Evolutionary conservation across 805 yeast species (phyloP).

Genomic region (Ogataea allantospora): DNA sequence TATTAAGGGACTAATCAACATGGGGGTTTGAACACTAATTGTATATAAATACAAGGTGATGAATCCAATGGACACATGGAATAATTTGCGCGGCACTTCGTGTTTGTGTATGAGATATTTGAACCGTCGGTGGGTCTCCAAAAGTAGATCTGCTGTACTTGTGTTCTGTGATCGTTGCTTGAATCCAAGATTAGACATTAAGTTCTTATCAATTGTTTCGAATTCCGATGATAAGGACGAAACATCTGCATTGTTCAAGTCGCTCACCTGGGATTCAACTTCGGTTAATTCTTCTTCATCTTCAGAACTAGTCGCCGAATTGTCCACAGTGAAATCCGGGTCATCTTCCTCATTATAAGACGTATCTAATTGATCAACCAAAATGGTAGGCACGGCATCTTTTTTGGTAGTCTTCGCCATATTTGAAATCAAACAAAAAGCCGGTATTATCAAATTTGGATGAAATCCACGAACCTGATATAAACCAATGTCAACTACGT

Average conservation of each 20-base stretch:
- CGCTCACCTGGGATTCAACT: constrained; percentile 19
- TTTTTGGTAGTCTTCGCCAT: constrained; percentile 1
- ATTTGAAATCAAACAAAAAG: not conserved
- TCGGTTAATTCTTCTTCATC: constrained; percentile 20
- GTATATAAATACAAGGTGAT: constrained; percentile 73
- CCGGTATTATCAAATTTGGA: not conserved
- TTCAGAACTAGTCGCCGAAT: constrained; percentile 9
- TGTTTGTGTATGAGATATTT: constrained; percentile 49
- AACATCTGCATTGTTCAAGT: constrained; percentile 14
- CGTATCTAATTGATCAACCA: constrained; percentile 19
- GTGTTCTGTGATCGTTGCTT: constrained; percentile 8
- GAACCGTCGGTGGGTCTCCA: constrained; percentile 31
- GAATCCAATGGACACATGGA: constrained; percentile 89
- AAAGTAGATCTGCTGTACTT: constrained; percentile 24
- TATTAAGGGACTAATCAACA: constrained; percentile 60
- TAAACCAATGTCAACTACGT: not conserved
- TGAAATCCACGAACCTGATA: not conserved
- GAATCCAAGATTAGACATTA: not conserved
- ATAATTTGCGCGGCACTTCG: constrained; percentile 83
- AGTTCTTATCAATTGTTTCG: constrained; percentile 9
- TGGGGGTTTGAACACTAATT: constrained; percentile 50
- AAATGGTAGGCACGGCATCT: constrained; percentile 10
- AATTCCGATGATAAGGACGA: constrained; percentile 17
- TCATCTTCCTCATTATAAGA: constrained; percentile 29
- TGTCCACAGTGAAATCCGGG: constrained; percentile 27